These are phyloP conservation scores for Calonectria honghensis DNA, from an alignment of 2,329 filamentous ascomycete genomes.

Conservation along the genomic window DNA sequence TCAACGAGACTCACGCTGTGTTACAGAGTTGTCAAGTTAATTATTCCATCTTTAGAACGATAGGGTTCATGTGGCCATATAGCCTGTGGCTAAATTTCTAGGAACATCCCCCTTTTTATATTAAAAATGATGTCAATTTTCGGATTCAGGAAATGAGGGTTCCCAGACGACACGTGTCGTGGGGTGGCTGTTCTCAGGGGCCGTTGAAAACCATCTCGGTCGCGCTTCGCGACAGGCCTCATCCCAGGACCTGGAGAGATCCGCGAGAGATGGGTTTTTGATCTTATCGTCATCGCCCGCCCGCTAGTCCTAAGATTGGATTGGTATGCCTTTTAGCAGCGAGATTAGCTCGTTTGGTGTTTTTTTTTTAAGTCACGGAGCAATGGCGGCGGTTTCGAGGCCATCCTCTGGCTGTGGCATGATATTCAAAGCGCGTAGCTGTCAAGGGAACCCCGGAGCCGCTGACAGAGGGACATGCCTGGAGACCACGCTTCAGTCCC, in stretches of 20 bases:
- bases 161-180: constrained; percentile 50
- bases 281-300: constrained; percentile 46
- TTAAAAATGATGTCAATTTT: constrained; percentile 34
- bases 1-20: constrained; percentile 1
- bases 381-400: constrained; percentile 31
- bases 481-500: constrained; percentile 37
- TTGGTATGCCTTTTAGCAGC: constrained; percentile 25
- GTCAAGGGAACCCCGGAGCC: constrained; percentile 42
- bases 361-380: constrained; percentile 20
- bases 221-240: constrained; percentile 32
- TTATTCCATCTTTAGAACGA: constrained; percentile 20
- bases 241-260: constrained; percentile 44
- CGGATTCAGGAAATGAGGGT: constrained; percentile 35
- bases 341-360: constrained; percentile 42
- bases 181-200: constrained; percentile 30
- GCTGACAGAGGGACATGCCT: constrained; percentile 39
- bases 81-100: constrained; percentile 24
- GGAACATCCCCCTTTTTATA: constrained; percentile 46
- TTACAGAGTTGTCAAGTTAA: constrained; percentile 21
- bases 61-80: neutral
- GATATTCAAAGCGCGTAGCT: constrained; percentile 46
- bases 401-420: constrained; percentile 46
- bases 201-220: constrained; percentile 28
- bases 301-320: constrained; percentile 45
- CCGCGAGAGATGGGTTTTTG: constrained; percentile 45